phyloP scores from a whole-genome alignment of 768 basidiomycete species.

The Omphalotus guepiniiformis region DNA sequence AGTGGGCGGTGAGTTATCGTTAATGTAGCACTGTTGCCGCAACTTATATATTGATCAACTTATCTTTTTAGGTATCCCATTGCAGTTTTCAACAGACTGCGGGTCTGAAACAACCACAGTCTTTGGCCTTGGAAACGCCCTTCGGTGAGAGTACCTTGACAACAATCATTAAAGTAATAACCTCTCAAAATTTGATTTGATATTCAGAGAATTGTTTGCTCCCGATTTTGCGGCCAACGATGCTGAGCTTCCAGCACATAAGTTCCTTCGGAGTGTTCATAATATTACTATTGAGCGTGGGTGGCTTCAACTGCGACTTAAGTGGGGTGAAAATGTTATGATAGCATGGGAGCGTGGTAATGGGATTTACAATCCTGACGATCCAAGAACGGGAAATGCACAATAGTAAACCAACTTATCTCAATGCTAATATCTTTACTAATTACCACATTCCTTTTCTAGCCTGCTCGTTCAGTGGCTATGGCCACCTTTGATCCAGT shows the following conservation, averaged over 20 bases:
- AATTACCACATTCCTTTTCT: no score
- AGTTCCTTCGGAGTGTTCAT: constrained; percentile 22
- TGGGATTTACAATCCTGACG: constrained; percentile 18
- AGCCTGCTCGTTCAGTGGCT: constrained; percentile 27
- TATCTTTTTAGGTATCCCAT: constrained; percentile 25
- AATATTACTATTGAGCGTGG: constrained; percentile 27
- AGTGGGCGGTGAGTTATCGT: constrained; percentile 12
- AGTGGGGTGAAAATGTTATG: constrained; percentile 27
- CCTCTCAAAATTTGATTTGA: no score
- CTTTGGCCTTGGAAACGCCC: constrained; percentile 23
- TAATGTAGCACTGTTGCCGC: not conserved
- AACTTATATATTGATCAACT: no score
- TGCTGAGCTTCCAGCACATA: constrained; percentile 22
- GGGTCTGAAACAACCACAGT: constrained; percentile 24
- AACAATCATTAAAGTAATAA: not conserved
- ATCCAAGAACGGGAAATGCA: no score
- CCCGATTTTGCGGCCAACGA: constrained; percentile 13
- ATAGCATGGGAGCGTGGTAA: constrained; percentile 19
- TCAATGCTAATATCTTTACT: no score
- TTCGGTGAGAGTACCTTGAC: constrained; percentile 15
- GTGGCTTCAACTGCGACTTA: constrained; percentile 23
- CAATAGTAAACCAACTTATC: constrained; percentile 20
- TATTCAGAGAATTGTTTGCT: constrained; percentile 18
- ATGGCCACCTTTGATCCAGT: constrained; percentile 24
- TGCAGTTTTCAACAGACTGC: constrained; percentile 29